A percentile compares a stretch with the other conserved stretches of the same genome.
These are phyloP conservation scores for Aspergillus tamarii DNA, from an alignment of 2,329 filamentous ascomycete species.

Conservation along the genomic window DNA sequence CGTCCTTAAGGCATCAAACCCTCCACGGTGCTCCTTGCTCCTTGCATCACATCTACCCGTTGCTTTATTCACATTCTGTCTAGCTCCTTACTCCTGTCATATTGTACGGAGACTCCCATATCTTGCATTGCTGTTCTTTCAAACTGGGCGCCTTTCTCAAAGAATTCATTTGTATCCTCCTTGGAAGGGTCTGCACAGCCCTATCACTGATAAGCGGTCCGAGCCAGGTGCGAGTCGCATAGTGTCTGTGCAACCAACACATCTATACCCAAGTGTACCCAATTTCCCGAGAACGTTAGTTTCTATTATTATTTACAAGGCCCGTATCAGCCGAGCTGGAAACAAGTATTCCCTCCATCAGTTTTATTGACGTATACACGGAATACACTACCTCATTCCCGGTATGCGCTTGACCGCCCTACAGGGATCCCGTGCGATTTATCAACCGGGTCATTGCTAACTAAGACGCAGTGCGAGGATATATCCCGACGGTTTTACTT, in stretches of 20 bases:
- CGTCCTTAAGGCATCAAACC: constrained; percentile 32
- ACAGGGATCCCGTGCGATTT: constrained; percentile 4
- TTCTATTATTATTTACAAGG: not conserved
- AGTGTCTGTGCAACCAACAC: not conserved
- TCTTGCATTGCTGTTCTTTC: constrained; percentile 2
- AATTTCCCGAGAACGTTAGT: not conserved
- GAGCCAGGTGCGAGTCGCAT: constrained; percentile 6
- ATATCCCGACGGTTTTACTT: constrained; percentile 23
- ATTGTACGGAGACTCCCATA: constrained; percentile 10
- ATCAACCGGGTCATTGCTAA: constrained; percentile 22
- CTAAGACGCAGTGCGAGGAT: constrained; percentile 26
- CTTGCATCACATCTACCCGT: constrained; percentile 16
- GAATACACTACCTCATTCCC: constrained; percentile 15
- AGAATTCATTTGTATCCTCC: not conserved
- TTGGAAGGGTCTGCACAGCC: constrained; percentile 23
- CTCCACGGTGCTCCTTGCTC: constrained; percentile 23
- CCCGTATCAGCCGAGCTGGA: not conserved
- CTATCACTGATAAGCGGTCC: constrained; percentile 31
- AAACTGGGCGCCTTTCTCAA: not conserved
- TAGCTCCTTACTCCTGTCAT: constrained; percentile 20
- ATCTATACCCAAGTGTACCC: not conserved
- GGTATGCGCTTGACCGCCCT: constrained; percentile 31
- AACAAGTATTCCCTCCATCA: not conserved
- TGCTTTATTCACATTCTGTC: constrained; percentile 9
- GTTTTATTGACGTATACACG: not conserved